Evolutionary conservation across 768 basidiomycete genomes (phyloP).

Genomic region (Mycena latifolia): DNA sequence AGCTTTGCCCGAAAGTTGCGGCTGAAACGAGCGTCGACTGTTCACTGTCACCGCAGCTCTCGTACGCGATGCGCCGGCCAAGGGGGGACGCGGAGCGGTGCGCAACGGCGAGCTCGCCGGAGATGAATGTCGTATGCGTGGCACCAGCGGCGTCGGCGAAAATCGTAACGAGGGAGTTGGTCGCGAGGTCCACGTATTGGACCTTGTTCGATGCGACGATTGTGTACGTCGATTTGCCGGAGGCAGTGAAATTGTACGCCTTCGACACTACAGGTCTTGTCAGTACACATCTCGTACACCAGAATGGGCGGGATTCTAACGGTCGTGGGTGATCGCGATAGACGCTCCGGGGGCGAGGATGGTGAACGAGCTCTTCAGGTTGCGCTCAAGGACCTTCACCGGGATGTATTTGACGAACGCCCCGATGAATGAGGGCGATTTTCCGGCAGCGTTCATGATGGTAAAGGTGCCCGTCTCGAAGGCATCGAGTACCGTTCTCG

Average conservation of each 20-base stretch:
- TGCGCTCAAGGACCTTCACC: constrained; percentile 39
- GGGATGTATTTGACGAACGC: constrained; percentile 56
- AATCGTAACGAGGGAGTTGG: constrained; percentile 42
- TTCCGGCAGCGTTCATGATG: constrained; percentile 51
- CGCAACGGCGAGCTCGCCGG: constrained; percentile 53
- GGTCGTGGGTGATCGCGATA: constrained; percentile 48
- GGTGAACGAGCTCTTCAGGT: constrained; percentile 45
- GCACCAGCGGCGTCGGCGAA: constrained; percentile 45
- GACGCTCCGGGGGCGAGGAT: constrained; percentile 57
- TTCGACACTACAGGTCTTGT: constrained; percentile 48
- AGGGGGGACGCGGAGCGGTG: constrained; percentile 42
- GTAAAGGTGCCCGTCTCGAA: constrained; percentile 54
- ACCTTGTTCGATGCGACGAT: constrained; percentile 52
- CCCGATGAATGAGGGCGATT: constrained; percentile 53
- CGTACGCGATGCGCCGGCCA: constrained; percentile 53
- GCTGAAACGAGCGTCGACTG: constrained; percentile 50
- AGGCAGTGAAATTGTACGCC: constrained; percentile 58
- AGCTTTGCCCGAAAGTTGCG: constrained; percentile 51
- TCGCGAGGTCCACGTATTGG: constrained; percentile 49
- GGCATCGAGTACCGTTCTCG: constrained; percentile 49
- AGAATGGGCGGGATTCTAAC: constrained; percentile 38
- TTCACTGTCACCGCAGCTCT: constrained; percentile 50
- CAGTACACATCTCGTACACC: background rate
- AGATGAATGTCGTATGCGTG: constrained; percentile 49
- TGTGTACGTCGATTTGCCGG: constrained; percentile 53